Percentiles rank a stretch among this genome's conserved stretches.
Evolutionary conservation across 495 filamentous ascomycete genomes (phyloP).

Genomic region (Penicillium antarcticum): DNA sequence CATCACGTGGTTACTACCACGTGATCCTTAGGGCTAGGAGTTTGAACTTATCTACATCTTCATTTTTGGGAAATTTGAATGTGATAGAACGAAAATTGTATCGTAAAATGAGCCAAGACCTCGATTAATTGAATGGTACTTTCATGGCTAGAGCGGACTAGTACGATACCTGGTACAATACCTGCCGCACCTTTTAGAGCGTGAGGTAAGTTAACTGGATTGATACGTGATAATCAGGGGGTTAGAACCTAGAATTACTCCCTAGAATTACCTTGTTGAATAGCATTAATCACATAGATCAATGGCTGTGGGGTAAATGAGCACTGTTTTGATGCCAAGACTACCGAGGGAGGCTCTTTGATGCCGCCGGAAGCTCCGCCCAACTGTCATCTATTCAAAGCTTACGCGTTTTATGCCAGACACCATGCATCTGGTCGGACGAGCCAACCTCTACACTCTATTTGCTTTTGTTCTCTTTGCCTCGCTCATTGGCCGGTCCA

Average conservation of each 20-base stretch:
- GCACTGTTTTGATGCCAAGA: slow-evolving; percentile 23
- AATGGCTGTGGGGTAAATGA: slow-evolving; percentile 3
- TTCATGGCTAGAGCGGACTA: no score
- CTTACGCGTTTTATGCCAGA: slow-evolving; percentile 18
- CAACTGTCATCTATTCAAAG: slow-evolving; percentile 13
- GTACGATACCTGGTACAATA: no score
- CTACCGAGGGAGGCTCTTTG: slow-evolving; percentile 12
- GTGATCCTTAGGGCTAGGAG: background rate
- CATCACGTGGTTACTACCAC: background rate
- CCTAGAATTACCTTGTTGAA: background rate
- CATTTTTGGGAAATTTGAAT: no score
- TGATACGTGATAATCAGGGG: background rate
- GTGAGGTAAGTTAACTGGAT: no score
- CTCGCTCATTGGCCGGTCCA: slow-evolving; percentile 45
- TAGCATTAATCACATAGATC: background rate
- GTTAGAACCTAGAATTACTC: no score
- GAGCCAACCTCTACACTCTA: slow-evolving; percentile 19
- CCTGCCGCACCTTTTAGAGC: no score
- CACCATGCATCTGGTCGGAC: slow-evolving; percentile 32
- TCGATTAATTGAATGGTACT: no score
- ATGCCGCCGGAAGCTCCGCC: slow-evolving; percentile 19
- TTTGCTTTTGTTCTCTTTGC: slow-evolving; percentile 37
- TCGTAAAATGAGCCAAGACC: no score
- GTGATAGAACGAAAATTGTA: no score
- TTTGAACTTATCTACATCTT: no score